Percentiles rank a stretch among this genome's conserved stretches.
These are phyloP conservation scores for Hymenoscyphus albidus DNA, from an alignment of 2,329 filamentous ascomycete species.

Conservation along the genomic window DNA sequence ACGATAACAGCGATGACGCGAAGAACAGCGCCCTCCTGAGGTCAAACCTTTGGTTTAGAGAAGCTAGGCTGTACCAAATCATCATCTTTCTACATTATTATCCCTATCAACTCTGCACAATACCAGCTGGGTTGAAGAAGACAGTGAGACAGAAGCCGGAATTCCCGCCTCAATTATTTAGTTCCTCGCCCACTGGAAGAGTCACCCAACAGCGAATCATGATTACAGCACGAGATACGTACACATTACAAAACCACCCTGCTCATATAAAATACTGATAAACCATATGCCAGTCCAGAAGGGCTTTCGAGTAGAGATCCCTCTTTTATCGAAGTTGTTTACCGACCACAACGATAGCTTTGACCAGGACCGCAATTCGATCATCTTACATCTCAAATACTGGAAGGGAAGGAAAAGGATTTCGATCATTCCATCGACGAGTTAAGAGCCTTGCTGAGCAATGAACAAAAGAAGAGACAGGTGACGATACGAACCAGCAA, in stretches of 20 bases:
- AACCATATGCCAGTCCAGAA: neutral
- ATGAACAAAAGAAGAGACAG: neutral
- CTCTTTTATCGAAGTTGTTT: conserved; percentile 14
- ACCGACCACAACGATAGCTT: conserved; percentile 18
- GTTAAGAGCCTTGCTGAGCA: conserved; percentile 6
- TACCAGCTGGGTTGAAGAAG: too few species aligned
- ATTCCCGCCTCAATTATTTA: too few species aligned
- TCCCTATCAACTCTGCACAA: too few species aligned
- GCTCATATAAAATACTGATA: neutral
- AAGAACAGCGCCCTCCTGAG: too few species aligned
- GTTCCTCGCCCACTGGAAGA: neutral
- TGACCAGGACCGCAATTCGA: conserved; percentile 18
- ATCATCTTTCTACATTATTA: too few species aligned
- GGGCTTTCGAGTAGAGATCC: conserved; percentile 11
- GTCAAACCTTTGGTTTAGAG: too few species aligned
- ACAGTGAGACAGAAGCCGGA: too few species aligned
- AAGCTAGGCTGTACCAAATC: too few species aligned
- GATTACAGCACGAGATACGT: neutral
- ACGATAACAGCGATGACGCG: too few species aligned
- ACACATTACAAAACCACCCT: neutral
- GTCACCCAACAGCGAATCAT: neutral
- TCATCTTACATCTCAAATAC: conserved; percentile 4
- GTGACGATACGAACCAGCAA: neutral
- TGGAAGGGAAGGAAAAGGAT: conserved; percentile 15
- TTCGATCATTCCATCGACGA: conserved; percentile 6